Evolutionary conservation across 208 protist species (phyloP), one percentile per base, ranked within the genome.

Genomic region (Balamuthia mandrillaris): DNA sequence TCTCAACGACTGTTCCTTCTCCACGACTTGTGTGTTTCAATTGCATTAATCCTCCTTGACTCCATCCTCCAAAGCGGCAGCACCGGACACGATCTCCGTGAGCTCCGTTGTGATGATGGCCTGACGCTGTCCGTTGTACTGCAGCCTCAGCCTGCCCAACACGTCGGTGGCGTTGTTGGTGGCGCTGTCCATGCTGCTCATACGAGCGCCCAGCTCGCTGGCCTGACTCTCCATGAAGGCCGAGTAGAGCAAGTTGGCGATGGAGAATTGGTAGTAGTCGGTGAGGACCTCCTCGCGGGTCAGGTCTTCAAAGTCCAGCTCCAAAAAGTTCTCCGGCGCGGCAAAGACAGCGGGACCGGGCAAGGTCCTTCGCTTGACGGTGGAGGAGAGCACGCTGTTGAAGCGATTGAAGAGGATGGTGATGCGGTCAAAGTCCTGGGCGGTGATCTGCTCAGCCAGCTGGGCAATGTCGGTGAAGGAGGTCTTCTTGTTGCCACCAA

Each of bases 341-440:
- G 52, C 47, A 54, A 65, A 79, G n/a, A 66, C 49, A n/a, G n/a
- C n/a, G n/a, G n/a, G n/a, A n/a, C n/a, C n/a, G n/a, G n/a, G n/a
- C n/a, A n/a, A n/a, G n/a, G n/a, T n/a, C n/a, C n/a, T n/a, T 27
- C 63, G 47, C 41, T n/a, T 60, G 35, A 45, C 42, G 39, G 88
- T 91, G 33, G 89, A 91, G 44, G 89, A 10, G 51, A 91, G 86
- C 16, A 86, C 85, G 18, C 63, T 82, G 18, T 89, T 81, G 89
- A 91, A 91, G n/a, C 51, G 58, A 72, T 91, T 91, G 84, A 82
- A 91, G 66, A 91, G 70, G 31, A 91, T 16, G 41, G 75, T 86
- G 2, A 74, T 29, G 18, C 88, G 75, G 37, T 89, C 88, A 58
- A 77, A 82, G 2, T 91, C 7, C 81, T 89, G 84, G 68, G 37